Conservation (phyloP, 1,139 yeast species). For the Suhomyces terraborum region DNA sequence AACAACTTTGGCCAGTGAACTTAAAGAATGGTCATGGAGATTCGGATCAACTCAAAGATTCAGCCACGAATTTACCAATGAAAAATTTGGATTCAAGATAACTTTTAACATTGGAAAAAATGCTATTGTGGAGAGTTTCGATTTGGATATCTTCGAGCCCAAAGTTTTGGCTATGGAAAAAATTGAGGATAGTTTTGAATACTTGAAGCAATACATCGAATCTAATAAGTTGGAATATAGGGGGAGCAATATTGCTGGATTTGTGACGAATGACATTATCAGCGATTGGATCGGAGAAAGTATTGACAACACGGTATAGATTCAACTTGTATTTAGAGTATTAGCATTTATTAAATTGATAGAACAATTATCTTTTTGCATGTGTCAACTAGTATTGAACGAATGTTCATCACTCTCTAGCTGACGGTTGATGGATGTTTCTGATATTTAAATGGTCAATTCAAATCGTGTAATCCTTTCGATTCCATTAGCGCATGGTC, state of each 20-base stretch:
- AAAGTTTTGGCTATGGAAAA: conserved; percentile 22
- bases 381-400: no score
- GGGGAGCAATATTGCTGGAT: conserved; percentile 51
- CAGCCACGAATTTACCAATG: conserved; percentile 43
- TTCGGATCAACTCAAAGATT: conserved; percentile 74
- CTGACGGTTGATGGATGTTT: no score
- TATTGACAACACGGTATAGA: conserved; percentile 51
- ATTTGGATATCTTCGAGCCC: conserved; percentile 18
- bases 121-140: conserved; percentile 28
- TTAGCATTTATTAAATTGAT: no score
- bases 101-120: conserved; percentile 48
- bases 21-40: conserved; percentile 68
- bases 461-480: no score
- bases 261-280: conserved; percentile 41
- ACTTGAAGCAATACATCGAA: conserved; percentile 31
- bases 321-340: background rate
- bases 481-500: no score
- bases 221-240: conserved; percentile 35
- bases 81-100: conserved; percentile 33
- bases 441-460: no score
- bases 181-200: conserved; percentile 31
- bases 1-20: conserved; percentile 39
- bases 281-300: conserved; percentile 51
- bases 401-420: no score
- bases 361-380: no score